Base-by-base conservation (phyloP, 225 moss, liverwort and hornwort species). In the Sphagnum tenellum region DNA sequence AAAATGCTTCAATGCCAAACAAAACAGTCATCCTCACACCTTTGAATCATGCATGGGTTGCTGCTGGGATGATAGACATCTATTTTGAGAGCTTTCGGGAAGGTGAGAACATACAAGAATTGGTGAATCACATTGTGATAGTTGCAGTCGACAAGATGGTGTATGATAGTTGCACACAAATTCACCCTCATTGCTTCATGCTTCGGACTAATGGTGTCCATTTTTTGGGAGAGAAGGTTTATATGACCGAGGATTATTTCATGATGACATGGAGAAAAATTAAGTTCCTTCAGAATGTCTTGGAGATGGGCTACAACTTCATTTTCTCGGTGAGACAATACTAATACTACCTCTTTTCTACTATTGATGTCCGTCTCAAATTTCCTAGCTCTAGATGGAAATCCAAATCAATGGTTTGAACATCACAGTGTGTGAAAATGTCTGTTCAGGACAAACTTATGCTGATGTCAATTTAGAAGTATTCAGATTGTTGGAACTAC, bases 241-340 rank as follows among this genome's bases (percentile, higher is more conserved):
- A 74, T 76, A 92, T 96, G 96, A 89, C 72, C 59, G 64, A 11
- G 12, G 95, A 96, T 62, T 96, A 86, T 3, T 61, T 96, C 44
- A 90, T 79, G 60, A 96, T 96, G 95, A 96, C 92, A 92, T 96
- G 95, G 95, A 77, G 86, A 12, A 75, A 92, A 48, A 90, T 96
- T 72, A 56, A 77, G 11, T 71, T 96, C 69, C 46, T 96, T 70
- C 76, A 79, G 2, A 77, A 48, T 8, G 47, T 96, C 9, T 76
- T 96, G 46, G 92, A 96, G 73, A 49, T 88, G 66, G 95, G 92
- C 64, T 96, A 89, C 81, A 78, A 73, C 70, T 82, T 96, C 47
- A 64, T 96, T 3, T 96, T 96, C 66, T 82, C 95, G 6, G 94
- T 94, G 71, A 83, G 82, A 29, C 29, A 29, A 67, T 44, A 47